These are phyloP conservation scores for Graphilbum sp. DNA, from an alignment of 2,329 filamentous ascomycete genomes.

Conservation along the genomic window DNA sequence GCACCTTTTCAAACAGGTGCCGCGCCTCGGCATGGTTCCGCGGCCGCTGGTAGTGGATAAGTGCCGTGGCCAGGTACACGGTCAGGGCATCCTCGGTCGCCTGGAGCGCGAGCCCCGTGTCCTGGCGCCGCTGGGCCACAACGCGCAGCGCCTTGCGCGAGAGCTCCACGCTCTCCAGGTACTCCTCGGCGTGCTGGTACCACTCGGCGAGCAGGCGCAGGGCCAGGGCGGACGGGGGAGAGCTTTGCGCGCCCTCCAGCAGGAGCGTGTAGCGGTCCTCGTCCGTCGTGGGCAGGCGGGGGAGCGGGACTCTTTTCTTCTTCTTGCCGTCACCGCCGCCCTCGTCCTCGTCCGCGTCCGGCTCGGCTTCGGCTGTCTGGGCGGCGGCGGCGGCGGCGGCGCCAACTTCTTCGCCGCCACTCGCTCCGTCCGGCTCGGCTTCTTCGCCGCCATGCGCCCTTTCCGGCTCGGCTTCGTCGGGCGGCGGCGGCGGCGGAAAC, in stretches of 20 bases:
- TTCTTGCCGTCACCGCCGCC: neutral
- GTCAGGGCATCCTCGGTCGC: slow-evolving; percentile 61
- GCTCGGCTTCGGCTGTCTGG: slow-evolving; percentile 2
- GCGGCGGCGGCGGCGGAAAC: slow-evolving; percentile 34
- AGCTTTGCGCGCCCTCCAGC: slow-evolving; percentile 53
- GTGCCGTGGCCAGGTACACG: slow-evolving; percentile 64
- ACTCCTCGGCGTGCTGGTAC: slow-evolving; percentile 71
- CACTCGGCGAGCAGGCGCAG: slow-evolving; percentile 73
- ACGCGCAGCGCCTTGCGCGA: slow-evolving; percentile 58
- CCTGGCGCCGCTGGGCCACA: slow-evolving; percentile 40
- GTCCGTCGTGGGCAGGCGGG: slow-evolving; percentile 39
- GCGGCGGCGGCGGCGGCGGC: slow-evolving; percentile 23
- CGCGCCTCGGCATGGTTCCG: slow-evolving; percentile 82
- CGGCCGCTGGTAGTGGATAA: slow-evolving; percentile 82
- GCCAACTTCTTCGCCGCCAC: slow-evolving; percentile 38
- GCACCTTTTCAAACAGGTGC: slow-evolving; percentile 65
- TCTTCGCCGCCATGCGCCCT: neutral
- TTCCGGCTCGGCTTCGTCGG: slow-evolving; percentile 1
- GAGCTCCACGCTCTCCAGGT: slow-evolving; percentile 64
- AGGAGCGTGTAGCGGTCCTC: slow-evolving; percentile 73
- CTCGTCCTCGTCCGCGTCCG: neutral
- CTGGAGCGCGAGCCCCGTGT: slow-evolving; percentile 51
- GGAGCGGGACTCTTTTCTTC: slow-evolving; percentile 16
- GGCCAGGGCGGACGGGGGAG: slow-evolving; percentile 57
- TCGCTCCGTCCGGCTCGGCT: slow-evolving; percentile 14